phyloP scores from a whole-genome alignment of 192 early-diverging fungal genomes.

The Linnemannia zychae region DNA sequence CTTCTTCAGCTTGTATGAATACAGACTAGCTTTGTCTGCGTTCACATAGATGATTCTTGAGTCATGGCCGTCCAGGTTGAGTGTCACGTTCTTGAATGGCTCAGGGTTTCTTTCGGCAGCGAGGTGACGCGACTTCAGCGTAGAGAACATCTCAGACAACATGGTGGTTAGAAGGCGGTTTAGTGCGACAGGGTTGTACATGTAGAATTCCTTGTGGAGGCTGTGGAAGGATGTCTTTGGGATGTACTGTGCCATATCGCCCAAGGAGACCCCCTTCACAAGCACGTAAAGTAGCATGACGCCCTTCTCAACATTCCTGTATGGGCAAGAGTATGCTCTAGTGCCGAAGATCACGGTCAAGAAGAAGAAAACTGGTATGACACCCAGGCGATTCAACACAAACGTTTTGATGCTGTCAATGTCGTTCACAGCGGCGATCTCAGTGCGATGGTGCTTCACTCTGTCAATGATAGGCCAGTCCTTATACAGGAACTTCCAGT shows the following conservation, averaged over 20 bases:
- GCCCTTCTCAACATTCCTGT: conserved; percentile 40
- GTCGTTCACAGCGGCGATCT: no score
- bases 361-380: conserved; percentile 33
- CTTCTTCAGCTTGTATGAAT: conserved; percentile 45
- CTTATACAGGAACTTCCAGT: no score
- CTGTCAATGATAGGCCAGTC: no score
- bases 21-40: conserved; percentile 32
- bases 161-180: background rate
- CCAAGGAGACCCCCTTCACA: conserved; percentile 18
- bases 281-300: conserved; percentile 41
- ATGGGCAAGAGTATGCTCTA: conserved; percentile 26
- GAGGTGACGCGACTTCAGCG: conserved; percentile 12
- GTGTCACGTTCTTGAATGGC: conserved; percentile 38
- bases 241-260: conserved; percentile 23
- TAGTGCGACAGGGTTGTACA: no score
- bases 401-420: no score
- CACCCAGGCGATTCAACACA: no score
- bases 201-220: conserved; percentile 29
- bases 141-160: conserved; percentile 37
- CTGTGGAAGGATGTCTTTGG: conserved; percentile 41
- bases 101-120: conserved; percentile 22
- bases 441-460: no score
- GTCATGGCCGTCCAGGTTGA: conserved; percentile 47
- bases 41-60: conserved; percentile 18
- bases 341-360: conserved; percentile 19